Evolutionary conservation across 2,329 filamentous ascomycete genomes (phyloP), one percentile per base, ranked within the genome.

Genomic region (Claviceps africana): DNA sequence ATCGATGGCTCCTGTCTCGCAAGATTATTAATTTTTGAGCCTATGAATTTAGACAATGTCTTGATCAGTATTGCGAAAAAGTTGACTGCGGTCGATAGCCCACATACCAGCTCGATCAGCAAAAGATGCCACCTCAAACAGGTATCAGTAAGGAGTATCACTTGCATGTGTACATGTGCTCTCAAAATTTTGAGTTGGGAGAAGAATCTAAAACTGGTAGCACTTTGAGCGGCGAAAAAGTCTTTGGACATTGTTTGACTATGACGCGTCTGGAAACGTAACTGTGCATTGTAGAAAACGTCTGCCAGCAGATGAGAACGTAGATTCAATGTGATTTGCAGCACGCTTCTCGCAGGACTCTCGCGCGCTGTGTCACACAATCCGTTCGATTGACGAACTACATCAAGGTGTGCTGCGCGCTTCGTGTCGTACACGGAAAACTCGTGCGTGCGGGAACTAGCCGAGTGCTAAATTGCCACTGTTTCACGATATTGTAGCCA

Each of bases 401-500:
- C 22, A 28, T 35, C 25, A 11, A 31, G 31, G 25, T 46, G 25
- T 15, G 39, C 19, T 42, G 3, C 2, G 19, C 22, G 21, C 9
- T 30, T 31, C 44, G 17, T 31, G 25, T 46, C 11, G 17, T 33
- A n/a, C 21, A 31, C 28, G n/a, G 10, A 25, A 42, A 45, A 9
- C 19, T 37, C 15, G 48, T 42, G 53, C 53, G 51, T 43, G 55
- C 53, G 56, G 55, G 50, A 54, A 53, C 53, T 53, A 56, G 48
- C 52, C 51, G 54, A 56, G 56, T 54, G 52, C 54, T 51, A 56
- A 55, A 56, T 56, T 51, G 56, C 60, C 58, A 58, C 56, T 62
- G 62, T 63, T 64, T 63, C 60, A 62, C 57, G 54, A 51, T 57
- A 53, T 48, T 48, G 54, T 57, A 56, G 56, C 21, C 45, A 10